Conservation (phyloP, 2,329 filamentous ascomycete genomes). For the Hypoxylon rubiginosum region DNA sequence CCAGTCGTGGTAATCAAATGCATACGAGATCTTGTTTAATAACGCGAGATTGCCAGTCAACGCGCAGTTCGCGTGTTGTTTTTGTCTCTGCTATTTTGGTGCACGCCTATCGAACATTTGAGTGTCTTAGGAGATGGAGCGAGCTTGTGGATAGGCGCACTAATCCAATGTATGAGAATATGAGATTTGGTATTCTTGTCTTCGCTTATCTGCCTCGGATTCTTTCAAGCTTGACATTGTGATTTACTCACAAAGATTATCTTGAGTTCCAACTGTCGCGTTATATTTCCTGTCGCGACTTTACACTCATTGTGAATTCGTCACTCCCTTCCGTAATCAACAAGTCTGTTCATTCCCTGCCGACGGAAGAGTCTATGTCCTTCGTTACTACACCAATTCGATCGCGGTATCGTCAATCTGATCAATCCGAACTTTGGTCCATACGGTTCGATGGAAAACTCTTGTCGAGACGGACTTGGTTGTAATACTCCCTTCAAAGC, state of each 20-base stretch:
- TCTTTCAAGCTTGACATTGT: not conserved
- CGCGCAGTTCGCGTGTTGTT: slow-evolving; percentile 9
- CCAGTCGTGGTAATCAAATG: slow-evolving; percentile 29
- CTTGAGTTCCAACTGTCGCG: not conserved
- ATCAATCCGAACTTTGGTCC: too few relatives aligned
- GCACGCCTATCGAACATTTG: not conserved
- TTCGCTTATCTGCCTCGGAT: not conserved
- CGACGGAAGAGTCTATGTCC: not conserved
- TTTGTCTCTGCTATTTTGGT: not conserved
- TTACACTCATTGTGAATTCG: not conserved
- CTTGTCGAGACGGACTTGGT: too few relatives aligned
- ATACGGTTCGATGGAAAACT: too few relatives aligned
- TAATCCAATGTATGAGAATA: not conserved
- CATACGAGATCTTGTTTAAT: slow-evolving; percentile 38
- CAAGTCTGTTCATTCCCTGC: too few relatives aligned
- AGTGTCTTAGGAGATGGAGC: not conserved
- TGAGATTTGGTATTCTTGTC: not conserved
- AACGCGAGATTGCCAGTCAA: slow-evolving; percentile 26
- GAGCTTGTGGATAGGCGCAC: not conserved
- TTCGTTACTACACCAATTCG: not conserved
- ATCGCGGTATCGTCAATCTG: too few relatives aligned
- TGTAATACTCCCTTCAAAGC: too few relatives aligned
- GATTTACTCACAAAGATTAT: not conserved
- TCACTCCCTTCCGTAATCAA: not conserved
- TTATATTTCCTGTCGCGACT: not conserved